Conservation (phyloP, 2,329 filamentous ascomycete genomes). For the Fusarium vanettenii region DNA sequence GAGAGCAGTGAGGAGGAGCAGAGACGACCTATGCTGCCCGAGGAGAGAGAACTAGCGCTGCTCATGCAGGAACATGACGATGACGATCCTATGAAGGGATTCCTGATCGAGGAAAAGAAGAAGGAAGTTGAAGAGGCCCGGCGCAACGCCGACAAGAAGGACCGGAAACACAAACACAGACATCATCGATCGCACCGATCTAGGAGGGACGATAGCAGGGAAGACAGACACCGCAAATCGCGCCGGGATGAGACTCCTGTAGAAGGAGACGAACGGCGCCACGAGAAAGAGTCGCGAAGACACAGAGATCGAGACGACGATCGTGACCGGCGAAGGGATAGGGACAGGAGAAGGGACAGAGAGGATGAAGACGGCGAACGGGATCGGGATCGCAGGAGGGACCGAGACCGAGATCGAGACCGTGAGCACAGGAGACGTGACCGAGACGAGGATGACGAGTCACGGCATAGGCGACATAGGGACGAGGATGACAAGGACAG, state of each 20-base stretch:
- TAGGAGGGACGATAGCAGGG: slow-evolving; percentile 47
- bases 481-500: slow-evolving; percentile 44
- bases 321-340: slow-evolving; percentile 42
- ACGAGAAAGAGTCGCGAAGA: slow-evolving; percentile 46
- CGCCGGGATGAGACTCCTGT: slow-evolving; percentile 52
- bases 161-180: slow-evolving; percentile 60
- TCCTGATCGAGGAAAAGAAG: slow-evolving; percentile 89
- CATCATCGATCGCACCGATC: slow-evolving; percentile 61
- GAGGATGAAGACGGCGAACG: slow-evolving; percentile 41
- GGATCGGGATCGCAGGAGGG: slow-evolving; percentile 39
- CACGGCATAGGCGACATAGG: slow-evolving; percentile 40
- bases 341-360: slow-evolving; percentile 31
- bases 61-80: slow-evolving; percentile 87
- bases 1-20: slow-evolving; percentile 59
- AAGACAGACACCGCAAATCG: slow-evolving; percentile 48
- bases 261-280: slow-evolving; percentile 40
- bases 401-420: slow-evolving; percentile 31
- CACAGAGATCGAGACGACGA: slow-evolving; percentile 46
- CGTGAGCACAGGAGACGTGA: slow-evolving; percentile 44
- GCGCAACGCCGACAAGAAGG: slow-evolving; percentile 63
- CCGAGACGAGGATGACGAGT: slow-evolving; percentile 46
- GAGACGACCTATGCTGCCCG: slow-evolving; percentile 75
- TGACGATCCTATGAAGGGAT: slow-evolving; percentile 97
- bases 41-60: slow-evolving; percentile 82
- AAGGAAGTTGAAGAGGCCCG: slow-evolving; percentile 81